Evolutionary conservation across 495 filamentous ascomycete species (phyloP), one percentile per base, ranked within the genome.

Genomic region (Penicillium parvum): DNA sequence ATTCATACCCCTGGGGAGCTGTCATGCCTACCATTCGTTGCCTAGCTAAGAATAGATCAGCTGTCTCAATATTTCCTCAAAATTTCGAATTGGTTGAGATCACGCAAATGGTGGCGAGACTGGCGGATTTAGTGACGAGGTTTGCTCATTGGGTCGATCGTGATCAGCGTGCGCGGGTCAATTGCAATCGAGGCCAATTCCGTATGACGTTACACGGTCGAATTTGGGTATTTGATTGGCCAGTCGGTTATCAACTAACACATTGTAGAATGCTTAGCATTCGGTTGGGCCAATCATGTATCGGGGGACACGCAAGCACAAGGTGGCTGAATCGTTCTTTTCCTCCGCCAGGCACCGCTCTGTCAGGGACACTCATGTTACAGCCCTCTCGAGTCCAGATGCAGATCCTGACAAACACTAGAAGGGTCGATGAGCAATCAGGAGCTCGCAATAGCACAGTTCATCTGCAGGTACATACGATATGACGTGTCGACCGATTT

Each of bases 181-280:
- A 26, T 38, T 17, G 37, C 21, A 28, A 7, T 33, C 19, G 19
- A 35, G 29, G 28, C 36, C 34, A 43, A 52, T 52, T 51, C 42
- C 42, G 36, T 45, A 61, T 61, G 57, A 61, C 57, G 57, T 49
- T 40, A 5, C 19, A 30, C 33, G 22, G 16, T 15, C 40, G 30
- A 12, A 28, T 18, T 9, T 14, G 15, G 23, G 18, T 14, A 29
- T 53, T 34, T 22, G 11, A 60, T 23, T 57, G 57, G 53, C 14
- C 20, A 14, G 35, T 29, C 38, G 37, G 35, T 25, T 38, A 37
- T 33, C 35, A 3, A 10, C 40, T 45, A 37, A 25, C 12, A 4
- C 4, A 12, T 46, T 40, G 50, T 21, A 48, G 55, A 61, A 55
- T 61, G 57, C 55, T 61, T 58, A 61, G 46, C 46, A 50, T 47